phyloP scores from a whole-genome alignment of 129 eudicot genomes.

The Escallonia herrerae region DNA sequence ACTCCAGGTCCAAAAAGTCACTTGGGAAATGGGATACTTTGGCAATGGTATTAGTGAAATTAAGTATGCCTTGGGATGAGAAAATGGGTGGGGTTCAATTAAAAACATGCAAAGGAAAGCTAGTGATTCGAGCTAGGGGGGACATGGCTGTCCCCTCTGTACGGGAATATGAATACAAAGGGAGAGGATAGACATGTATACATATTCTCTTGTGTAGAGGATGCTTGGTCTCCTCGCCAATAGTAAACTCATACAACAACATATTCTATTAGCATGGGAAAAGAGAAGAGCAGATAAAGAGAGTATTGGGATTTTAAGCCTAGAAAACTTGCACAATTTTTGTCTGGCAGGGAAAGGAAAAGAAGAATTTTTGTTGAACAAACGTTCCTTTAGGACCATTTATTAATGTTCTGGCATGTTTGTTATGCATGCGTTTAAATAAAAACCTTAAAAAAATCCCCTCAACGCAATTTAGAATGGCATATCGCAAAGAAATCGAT shows the following conservation, averaged over 20 bases:
- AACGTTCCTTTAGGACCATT: no score
- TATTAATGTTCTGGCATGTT: no score
- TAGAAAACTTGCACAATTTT: no score
- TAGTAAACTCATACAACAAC: neutral
- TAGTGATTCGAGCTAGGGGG: slow-evolving; percentile 33
- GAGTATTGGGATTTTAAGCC: slow-evolving; percentile 10
- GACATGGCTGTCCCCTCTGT: slow-evolving; percentile 42
- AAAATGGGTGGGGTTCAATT: neutral
- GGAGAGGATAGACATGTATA: slow-evolving; percentile 7
- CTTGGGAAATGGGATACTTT: neutral
- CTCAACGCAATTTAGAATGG: no score
- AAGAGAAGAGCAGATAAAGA: neutral
- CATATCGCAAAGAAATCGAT: no score
- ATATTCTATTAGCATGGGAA: slow-evolving; percentile 5
- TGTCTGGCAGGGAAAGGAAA: no score
- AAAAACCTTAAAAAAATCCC: no score
- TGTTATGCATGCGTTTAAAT: no score
- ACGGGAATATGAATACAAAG: slow-evolving; percentile 30
- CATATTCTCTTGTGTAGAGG: no score
- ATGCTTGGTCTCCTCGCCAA: slow-evolving; percentile 32
- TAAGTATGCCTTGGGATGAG: neutral
- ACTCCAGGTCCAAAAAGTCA: neutral
- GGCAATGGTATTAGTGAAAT: neutral
- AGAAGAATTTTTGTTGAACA: no score
- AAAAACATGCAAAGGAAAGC: slow-evolving; percentile 4